Evolutionary conservation across 1,284 basidiomycete genomes (phyloP).

Genomic region (Peniophora sp.): DNA sequence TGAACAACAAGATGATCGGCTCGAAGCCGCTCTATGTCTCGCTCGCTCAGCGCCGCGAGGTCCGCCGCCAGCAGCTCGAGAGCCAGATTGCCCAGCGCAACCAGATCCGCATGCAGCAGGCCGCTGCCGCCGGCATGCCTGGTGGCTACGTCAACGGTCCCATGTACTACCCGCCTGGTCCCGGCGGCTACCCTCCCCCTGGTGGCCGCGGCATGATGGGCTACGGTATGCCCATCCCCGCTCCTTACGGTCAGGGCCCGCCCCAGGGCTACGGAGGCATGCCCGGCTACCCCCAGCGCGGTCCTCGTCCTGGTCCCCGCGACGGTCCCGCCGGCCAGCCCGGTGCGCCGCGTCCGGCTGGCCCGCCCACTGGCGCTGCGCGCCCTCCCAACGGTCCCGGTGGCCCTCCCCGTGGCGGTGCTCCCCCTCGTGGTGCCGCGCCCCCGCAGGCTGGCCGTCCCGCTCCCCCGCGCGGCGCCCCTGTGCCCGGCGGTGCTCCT

Average conservation of each 20-base stretch:
- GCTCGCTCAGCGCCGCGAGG: constrained; percentile 96
- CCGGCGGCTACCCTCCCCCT: constrained; percentile 73
- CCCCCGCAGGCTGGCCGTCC: constrained; percentile 21
- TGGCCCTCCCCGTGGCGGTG: constrained; percentile 32
- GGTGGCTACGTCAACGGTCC: constrained; percentile 78
- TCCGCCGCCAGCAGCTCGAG: constrained; percentile 97
- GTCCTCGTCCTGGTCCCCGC: constrained; percentile 31
- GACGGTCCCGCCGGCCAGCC: constrained; percentile 46
- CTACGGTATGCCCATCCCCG: constrained; percentile 66
- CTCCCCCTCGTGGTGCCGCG: constrained; percentile 27
- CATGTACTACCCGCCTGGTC: constrained; percentile 84
- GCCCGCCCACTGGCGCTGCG: constrained; percentile 32
- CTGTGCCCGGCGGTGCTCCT: constrained; percentile 28
- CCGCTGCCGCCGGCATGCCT: constrained; percentile 77
- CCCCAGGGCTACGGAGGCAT: constrained; percentile 63
- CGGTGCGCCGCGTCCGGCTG: constrained; percentile 46
- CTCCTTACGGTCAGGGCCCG: constrained; percentile 60
- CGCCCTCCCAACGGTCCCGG: constrained; percentile 27
- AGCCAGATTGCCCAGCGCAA: constrained; percentile 96
- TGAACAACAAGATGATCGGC: constrained; percentile 99
- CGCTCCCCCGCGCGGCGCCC: constrained; percentile 22
- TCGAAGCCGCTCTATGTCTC: constrained; percentile 98
- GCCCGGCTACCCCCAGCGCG: constrained; percentile 52
- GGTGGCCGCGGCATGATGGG: constrained; percentile 78
- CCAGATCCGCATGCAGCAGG: constrained; percentile 93